These are phyloP conservation scores for Massarina eburnea DNA, from an alignment of 2,329 filamentous ascomycete genomes.

Conservation along the genomic window DNA sequence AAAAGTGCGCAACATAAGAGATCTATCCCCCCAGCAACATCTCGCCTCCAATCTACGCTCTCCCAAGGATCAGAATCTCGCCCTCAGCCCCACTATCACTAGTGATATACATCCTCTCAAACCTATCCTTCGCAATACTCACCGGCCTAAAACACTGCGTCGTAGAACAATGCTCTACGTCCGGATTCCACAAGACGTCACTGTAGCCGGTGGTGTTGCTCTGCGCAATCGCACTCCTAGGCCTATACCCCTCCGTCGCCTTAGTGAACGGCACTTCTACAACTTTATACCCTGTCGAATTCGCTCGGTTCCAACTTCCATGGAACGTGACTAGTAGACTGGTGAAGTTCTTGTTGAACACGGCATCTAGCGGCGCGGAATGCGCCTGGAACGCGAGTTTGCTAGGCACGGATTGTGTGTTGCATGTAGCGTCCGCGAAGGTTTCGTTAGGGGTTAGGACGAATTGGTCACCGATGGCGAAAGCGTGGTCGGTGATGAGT, in stretches of 20 bases:
- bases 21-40: background rate
- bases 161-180: conserved; percentile 27
- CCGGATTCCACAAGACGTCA: conserved; percentile 27
- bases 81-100: conserved; percentile 32
- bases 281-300: conserved; percentile 26
- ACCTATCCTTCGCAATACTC: conserved; percentile 24
- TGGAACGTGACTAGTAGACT: conserved; percentile 32
- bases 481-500: conserved; percentile 23
- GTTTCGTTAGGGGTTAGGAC: conserved; percentile 33
- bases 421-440: conserved; percentile 29
- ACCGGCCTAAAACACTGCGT: conserved; percentile 35
- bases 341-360: conserved; percentile 25
- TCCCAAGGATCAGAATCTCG: conserved; percentile 29
- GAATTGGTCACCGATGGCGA: conserved; percentile 30
- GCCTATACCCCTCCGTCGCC: conserved; percentile 12
- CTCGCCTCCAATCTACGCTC: conserved; percentile 8
- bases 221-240: conserved; percentile 9
- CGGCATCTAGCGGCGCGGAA: conserved; percentile 30
- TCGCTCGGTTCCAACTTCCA: conserved; percentile 30
- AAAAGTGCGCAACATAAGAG: background rate
- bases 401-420: conserved; percentile 15
- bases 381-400: conserved; percentile 26
- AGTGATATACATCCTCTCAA: conserved; percentile 31
- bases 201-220: conserved; percentile 15
- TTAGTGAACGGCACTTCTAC: conserved; percentile 24